Conservation (phyloP, 768 basidiomycete species). For the Lyophyllum semitale region DNA sequence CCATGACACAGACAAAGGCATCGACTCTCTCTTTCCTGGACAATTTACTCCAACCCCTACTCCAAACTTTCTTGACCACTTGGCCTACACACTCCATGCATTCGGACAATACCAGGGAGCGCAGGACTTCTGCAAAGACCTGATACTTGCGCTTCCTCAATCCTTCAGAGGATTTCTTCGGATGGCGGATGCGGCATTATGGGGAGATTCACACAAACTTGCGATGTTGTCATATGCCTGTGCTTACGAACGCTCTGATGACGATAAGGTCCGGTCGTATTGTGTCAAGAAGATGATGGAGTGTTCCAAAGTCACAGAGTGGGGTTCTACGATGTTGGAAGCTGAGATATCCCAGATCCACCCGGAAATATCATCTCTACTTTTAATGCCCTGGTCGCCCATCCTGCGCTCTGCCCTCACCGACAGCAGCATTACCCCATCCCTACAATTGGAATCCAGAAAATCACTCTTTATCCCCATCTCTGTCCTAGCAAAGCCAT, state of each 20-base stretch:
- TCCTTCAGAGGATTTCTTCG: conserved; percentile 52
- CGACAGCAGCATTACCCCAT: conserved; percentile 33
- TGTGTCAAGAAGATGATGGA: conserved; percentile 46
- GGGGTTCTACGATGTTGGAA: conserved; percentile 47
- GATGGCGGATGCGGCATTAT: conserved; percentile 46
- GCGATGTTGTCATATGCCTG: conserved; percentile 59
- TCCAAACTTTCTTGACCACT: conserved; percentile 44
- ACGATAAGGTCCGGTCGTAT: conserved; percentile 39
- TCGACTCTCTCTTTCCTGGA: conserved; percentile 42
- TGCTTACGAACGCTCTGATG: conserved; percentile 40
- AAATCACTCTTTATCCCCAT: conserved; percentile 40
- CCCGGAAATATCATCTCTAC: conserved; percentile 24
- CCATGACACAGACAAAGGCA: conserved; percentile 48
- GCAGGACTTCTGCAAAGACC: conserved; percentile 28
- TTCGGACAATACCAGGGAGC: conserved; percentile 37
- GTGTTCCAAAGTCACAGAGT: conserved; percentile 51
- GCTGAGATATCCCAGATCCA: conserved; percentile 44
- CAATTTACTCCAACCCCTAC: conserved; percentile 31
- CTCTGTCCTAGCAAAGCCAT: conserved; percentile 6
- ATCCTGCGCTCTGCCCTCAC: conserved; percentile 34
- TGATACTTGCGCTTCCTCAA: conserved; percentile 31
- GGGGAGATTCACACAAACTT: conserved; percentile 38
- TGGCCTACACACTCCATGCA: conserved; percentile 44
- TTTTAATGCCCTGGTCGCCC: conserved; percentile 45
- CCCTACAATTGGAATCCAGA: conserved; percentile 41